Percentiles rank a stretch among this genome's conserved stretches.
phyloP scores from a whole-genome alignment of 1,284 basidiomycete genomes.

The Sanguinoderma infundibulare region DNA sequence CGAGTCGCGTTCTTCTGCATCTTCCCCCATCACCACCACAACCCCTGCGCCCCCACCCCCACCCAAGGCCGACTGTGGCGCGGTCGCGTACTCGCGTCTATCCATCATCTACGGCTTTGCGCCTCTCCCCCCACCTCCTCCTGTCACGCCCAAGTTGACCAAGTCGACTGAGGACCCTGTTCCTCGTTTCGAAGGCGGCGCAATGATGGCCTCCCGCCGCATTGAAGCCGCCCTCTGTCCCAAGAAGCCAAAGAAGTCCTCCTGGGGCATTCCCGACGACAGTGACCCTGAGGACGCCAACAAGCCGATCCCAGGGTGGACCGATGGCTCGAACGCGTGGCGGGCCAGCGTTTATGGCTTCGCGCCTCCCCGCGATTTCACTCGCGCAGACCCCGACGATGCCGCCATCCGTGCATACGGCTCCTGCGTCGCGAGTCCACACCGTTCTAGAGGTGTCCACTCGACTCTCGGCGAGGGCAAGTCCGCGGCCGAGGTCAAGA shows the following conservation, averaged over 20 bases:
- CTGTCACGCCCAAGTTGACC: constrained; percentile 38
- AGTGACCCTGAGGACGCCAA: constrained; percentile 27
- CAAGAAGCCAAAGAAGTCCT: constrained; percentile 39
- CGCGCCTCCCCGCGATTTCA: constrained; percentile 38
- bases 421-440: constrained; percentile 53
- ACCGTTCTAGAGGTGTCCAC: constrained; percentile 50
- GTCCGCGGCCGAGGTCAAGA: constrained; percentile 33
- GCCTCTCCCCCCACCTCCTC: constrained; percentile 55
- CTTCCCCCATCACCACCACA: constrained; percentile 34
- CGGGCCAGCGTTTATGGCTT: constrained; percentile 59
- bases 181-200: constrained; percentile 50
- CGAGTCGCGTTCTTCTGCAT: constrained; percentile 40
- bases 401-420: constrained; percentile 40
- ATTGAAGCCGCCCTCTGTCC: constrained; percentile 54
- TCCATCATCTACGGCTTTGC: constrained; percentile 59
- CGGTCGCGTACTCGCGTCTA: constrained; percentile 49
- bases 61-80: constrained; percentile 32
- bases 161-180: constrained; percentile 34
- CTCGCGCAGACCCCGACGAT: constrained; percentile 30
- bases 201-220: constrained; percentile 70
- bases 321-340: constrained; percentile 68
- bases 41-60: constrained; percentile 33
- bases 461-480: constrained; percentile 45
- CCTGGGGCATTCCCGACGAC: constrained; percentile 26
- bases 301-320: constrained; percentile 68